Conservation (phyloP, 768 basidiomycete genomes). For the Leucogyrophana mollusca region DNA sequence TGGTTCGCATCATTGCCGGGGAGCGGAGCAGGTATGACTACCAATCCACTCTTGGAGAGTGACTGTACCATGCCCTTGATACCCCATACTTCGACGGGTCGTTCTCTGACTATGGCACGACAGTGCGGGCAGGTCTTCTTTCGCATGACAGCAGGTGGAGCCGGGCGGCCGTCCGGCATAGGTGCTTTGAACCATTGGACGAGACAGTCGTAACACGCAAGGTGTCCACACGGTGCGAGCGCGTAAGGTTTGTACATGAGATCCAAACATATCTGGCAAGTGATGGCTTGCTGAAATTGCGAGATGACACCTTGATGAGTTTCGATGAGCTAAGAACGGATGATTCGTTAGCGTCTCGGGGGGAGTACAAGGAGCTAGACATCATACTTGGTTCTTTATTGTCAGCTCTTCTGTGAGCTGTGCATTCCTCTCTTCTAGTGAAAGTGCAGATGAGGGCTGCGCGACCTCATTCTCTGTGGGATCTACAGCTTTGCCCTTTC, state of each 20-base stretch:
- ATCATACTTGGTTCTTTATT: constrained; percentile 37
- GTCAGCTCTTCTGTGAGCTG: constrained; percentile 45
- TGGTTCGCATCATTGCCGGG: constrained; percentile 24
- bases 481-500: not conserved
- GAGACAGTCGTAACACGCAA: constrained; percentile 70
- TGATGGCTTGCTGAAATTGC: constrained; percentile 60
- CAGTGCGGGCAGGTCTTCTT: constrained; percentile 47
- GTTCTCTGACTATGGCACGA: constrained; percentile 39
- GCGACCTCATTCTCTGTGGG: not conserved
- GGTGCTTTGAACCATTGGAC: constrained; percentile 72
- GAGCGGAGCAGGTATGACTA: constrained; percentile 22
- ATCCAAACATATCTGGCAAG: constrained; percentile 80
- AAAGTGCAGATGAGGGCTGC: not conserved
- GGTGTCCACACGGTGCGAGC: constrained; percentile 73
- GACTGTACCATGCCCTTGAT: constrained; percentile 45
- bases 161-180: constrained; percentile 23
- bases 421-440: constrained; percentile 27
- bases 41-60: constrained; percentile 54
- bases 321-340: constrained; percentile 39
- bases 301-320: constrained; percentile 53
- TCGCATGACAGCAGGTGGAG: constrained; percentile 27
- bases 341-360: not conserved
- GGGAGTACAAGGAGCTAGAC: not conserved
- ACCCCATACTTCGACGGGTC: constrained; percentile 48
- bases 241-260: constrained; percentile 72